Evolutionary conservation across 2,329 filamentous ascomycete genomes (phyloP).

Genomic region (Gaeumannomyces tritici): DNA sequence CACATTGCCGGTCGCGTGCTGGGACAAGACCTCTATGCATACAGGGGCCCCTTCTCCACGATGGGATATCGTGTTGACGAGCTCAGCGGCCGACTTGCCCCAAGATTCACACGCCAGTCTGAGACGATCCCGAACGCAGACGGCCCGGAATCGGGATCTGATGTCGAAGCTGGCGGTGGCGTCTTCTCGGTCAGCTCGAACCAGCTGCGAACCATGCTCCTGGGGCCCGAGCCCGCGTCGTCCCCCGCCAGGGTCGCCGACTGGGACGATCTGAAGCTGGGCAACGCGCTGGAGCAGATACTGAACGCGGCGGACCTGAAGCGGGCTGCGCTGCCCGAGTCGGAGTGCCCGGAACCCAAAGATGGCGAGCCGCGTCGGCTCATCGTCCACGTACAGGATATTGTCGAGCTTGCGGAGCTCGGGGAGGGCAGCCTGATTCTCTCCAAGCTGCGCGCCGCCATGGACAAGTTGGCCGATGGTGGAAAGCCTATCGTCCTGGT

Average conservation of each 20-base stretch:
- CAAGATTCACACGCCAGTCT: conserved; percentile 29
- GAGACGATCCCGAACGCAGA: conserved; percentile 14
- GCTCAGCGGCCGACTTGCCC: conserved; percentile 37
- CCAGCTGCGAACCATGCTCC: background rate
- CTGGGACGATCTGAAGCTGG: conserved; percentile 55
- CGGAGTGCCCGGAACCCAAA: conserved; percentile 6
- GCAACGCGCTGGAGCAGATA: conserved; percentile 46
- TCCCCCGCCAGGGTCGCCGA: conserved; percentile 11
- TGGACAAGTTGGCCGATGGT: conserved; percentile 61
- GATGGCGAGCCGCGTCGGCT: conserved; percentile 30
- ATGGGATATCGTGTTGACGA: conserved; percentile 48
- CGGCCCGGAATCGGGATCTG: conserved; percentile 15
- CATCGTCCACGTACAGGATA: conserved; percentile 73
- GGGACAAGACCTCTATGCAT: conserved; percentile 44
- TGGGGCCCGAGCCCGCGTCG: background rate
- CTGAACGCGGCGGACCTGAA: conserved; percentile 34
- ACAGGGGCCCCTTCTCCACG: conserved; percentile 39
- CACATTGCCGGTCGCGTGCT: conserved; percentile 61
- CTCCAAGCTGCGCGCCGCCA: conserved; percentile 56
- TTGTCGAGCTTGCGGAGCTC: conserved; percentile 65
- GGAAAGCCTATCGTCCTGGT: conserved; percentile 68
- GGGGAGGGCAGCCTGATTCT: conserved; percentile 62
- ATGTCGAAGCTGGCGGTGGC: background rate
- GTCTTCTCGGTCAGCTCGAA: background rate
- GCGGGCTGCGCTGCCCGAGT: conserved; percentile 13